Evolutionary conservation across 1,284 basidiomycete genomes (phyloP).

Genomic region (Pseudozyma flocculosa): DNA sequence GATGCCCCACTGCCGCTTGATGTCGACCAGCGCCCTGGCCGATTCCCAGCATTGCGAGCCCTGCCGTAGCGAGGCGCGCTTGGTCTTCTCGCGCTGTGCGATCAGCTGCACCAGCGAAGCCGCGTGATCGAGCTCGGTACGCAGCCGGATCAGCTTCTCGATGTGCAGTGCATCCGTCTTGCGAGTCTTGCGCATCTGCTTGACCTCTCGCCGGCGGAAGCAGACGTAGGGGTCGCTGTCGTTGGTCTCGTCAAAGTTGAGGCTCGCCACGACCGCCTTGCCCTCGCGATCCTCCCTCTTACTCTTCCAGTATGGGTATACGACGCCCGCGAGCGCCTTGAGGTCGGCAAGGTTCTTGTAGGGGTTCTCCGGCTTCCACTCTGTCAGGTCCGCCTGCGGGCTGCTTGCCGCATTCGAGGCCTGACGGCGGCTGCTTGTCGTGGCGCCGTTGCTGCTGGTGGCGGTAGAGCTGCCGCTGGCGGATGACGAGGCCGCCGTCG

Average conservation of each 20-base stretch:
- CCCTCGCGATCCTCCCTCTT: slow-evolving; percentile 52
- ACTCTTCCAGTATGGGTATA: slow-evolving; percentile 56
- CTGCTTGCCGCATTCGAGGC: neutral
- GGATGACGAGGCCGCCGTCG: slow-evolving; percentile 7
- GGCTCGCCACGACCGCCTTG: slow-evolving; percentile 38
- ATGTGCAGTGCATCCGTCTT: slow-evolving; percentile 56
- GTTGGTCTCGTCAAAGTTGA: slow-evolving; percentile 78
- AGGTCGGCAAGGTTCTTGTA: slow-evolving; percentile 51
- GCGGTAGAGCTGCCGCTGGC: neutral
- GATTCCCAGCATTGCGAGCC: slow-evolving; percentile 46
- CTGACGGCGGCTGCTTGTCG: too few relatives aligned
- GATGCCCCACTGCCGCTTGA: slow-evolving; percentile 53
- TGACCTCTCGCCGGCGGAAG: slow-evolving; percentile 92
- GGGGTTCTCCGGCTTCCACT: slow-evolving; percentile 49
- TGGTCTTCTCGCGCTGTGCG: slow-evolving; percentile 53
- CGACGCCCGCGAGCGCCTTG: slow-evolving; percentile 36
- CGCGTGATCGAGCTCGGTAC: slow-evolving; percentile 50
- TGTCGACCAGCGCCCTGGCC: slow-evolving; percentile 41
- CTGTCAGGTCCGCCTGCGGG: neutral
- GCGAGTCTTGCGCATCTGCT: slow-evolving; percentile 89
- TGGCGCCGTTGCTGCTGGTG: too few relatives aligned
- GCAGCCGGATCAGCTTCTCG: slow-evolving; percentile 54
- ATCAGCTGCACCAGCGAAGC: slow-evolving; percentile 39
- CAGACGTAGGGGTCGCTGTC: slow-evolving; percentile 96
- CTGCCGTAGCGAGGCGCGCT: slow-evolving; percentile 38